Percentiles rank a stretch among this genome's conserved stretches.
Evolutionary conservation across 2,329 filamentous ascomycete genomes (phyloP).

Genomic region (Madurella mycetomatis): DNA sequence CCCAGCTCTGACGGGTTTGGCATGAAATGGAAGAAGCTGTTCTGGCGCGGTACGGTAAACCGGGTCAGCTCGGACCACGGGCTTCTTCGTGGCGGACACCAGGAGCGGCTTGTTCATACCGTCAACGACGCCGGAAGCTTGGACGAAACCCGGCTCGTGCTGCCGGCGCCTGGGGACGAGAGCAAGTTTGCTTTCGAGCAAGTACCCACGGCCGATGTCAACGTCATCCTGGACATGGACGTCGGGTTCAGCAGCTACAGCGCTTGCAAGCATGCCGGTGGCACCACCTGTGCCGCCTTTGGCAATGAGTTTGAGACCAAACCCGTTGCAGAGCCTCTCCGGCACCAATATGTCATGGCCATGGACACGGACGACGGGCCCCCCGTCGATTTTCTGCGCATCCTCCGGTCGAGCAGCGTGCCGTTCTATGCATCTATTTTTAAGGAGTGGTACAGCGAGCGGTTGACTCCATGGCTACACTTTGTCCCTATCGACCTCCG

Average conservation of each 20-base stretch:
- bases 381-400: constrained; percentile 53
- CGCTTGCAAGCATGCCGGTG: constrained; percentile 44
- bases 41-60: constrained; percentile 70
- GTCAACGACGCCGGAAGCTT: constrained; percentile 52
- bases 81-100: constrained; percentile 62
- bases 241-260: constrained; percentile 57
- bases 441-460: constrained; percentile 72
- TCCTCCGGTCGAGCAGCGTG: constrained; percentile 61
- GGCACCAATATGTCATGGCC: constrained; percentile 67
- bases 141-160: constrained; percentile 51
- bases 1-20: constrained; percentile 50
- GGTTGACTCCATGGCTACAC: constrained; percentile 71
- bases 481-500: constrained; percentile 74
- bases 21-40: constrained; percentile 60
- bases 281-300: constrained; percentile 43
- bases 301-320: constrained; percentile 46
- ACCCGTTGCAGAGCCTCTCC: constrained; percentile 48
- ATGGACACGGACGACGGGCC: constrained; percentile 68
- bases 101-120: constrained; percentile 68
- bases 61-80: constrained; percentile 46
- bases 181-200: constrained; percentile 52
- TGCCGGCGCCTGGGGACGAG: constrained; percentile 41
- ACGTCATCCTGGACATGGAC: constrained; percentile 49
- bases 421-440: constrained; percentile 71
- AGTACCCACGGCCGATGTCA: constrained; percentile 50